These are phyloP conservation scores for Pseudogymnoascus sp. DNA, from an alignment of 2,329 filamentous ascomycete species.

Conservation along the genomic window DNA sequence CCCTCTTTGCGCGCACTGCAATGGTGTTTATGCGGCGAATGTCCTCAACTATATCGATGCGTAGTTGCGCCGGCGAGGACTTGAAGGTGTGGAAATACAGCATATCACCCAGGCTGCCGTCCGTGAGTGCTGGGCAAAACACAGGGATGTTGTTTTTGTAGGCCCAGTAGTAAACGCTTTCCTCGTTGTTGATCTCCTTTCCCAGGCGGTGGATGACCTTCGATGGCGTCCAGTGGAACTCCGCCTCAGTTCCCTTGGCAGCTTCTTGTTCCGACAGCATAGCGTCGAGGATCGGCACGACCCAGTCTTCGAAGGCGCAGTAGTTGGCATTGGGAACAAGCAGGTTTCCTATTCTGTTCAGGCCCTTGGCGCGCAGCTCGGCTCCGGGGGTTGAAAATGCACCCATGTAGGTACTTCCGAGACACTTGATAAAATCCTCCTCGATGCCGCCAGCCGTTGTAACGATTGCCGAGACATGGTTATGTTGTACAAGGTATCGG, in stretches of 20 bases:
- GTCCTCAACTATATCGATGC: slow-evolving; percentile 88
- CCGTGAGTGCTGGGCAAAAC: slow-evolving; percentile 92
- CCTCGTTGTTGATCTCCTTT: slow-evolving; percentile 87
- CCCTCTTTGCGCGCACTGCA: slow-evolving; percentile 74
- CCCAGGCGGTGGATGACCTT: slow-evolving; percentile 86
- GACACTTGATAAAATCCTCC: slow-evolving; percentile 97
- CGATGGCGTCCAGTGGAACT: slow-evolving; percentile 86
- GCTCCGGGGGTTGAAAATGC: slow-evolving; percentile 73
- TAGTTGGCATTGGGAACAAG: slow-evolving; percentile 96
- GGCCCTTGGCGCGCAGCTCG: slow-evolving; percentile 69
- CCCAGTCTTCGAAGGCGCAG: slow-evolving; percentile 96
- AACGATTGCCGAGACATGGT: slow-evolving; percentile 85
- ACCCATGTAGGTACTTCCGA: slow-evolving; percentile 87
- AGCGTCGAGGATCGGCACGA: slow-evolving; percentile 86
- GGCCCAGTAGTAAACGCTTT: slow-evolving; percentile 94
- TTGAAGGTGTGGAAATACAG: slow-evolving; percentile 98
- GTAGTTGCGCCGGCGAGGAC: slow-evolving; percentile 69
- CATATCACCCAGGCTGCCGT: slow-evolving; percentile 95
- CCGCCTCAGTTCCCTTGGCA: slow-evolving; percentile 57
- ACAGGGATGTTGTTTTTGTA: slow-evolving; percentile 95
- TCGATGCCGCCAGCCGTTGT: slow-evolving; percentile 93
- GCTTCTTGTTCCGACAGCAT: slow-evolving; percentile 93
- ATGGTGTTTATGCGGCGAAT: slow-evolving; percentile 90
- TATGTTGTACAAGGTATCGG: slow-evolving; percentile 87
- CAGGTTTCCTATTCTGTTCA: slow-evolving; percentile 94